Evolutionary conservation across 225 moss, liverwort and hornwort genomes (phyloP).

Genomic region (Takakia lepidozioides): DNA sequence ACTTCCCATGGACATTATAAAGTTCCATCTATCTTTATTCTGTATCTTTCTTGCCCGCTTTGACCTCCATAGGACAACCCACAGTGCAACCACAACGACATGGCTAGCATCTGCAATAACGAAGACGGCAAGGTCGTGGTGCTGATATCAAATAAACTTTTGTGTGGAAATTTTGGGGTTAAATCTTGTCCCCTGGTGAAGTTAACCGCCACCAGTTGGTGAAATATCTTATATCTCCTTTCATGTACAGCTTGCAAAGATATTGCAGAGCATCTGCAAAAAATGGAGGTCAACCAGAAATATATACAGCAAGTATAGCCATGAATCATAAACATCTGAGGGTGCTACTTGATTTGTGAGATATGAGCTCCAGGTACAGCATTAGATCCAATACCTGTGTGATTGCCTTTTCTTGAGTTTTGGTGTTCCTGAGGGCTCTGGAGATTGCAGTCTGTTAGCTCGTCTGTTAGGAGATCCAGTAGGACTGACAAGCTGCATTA

Average conservation of each 20-base stretch:
- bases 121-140: not conserved
- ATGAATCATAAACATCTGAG: too few species aligned
- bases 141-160: too few species aligned
- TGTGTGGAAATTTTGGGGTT: too few species aligned
- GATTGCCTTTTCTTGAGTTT: constrained; percentile 32
- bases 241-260: not conserved
- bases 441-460: constrained; percentile 33
- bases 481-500: constrained; percentile 33
- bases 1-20: too few species aligned
- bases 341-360: constrained; percentile 3
- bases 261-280: not conserved
- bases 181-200: too few species aligned
- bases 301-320: too few species aligned
- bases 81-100: too few species aligned
- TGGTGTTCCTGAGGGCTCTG: constrained; percentile 58
- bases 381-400: constrained; percentile 30
- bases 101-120: not conserved
- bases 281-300: too few species aligned
- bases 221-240: not conserved
- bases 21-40: too few species aligned
- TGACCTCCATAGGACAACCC: too few species aligned
- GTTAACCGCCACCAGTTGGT: not conserved
- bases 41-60: too few species aligned
- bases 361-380: constrained; percentile 2
- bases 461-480: constrained; percentile 13